Conservation (phyloP, 139 green algal genomes). For the Marvania coccoides region DNA sequence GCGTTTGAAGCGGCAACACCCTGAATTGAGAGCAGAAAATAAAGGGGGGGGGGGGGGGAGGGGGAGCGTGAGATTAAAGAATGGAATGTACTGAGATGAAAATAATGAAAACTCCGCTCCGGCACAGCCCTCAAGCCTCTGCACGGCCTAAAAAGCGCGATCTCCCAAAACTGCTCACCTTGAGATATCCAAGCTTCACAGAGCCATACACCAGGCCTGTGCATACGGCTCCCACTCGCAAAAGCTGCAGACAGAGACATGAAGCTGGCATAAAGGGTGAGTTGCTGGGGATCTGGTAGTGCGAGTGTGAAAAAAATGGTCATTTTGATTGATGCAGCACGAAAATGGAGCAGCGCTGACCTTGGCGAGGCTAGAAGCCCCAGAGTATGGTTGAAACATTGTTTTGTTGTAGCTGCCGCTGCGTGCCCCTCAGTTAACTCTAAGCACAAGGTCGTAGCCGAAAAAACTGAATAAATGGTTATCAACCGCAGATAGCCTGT, state of each 20-base stretch:
- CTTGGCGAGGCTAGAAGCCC: neutral
- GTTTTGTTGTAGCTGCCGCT: neutral
- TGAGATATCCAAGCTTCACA: constrained; percentile 30
- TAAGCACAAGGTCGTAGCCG: too few species aligned
- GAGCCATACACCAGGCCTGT: constrained; percentile 41
- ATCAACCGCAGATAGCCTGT: too few species aligned
- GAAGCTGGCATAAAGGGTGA: neutral
- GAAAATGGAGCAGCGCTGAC: neutral
- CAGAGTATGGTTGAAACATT: neutral
- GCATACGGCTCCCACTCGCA: constrained; percentile 30
- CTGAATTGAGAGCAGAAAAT: neutral
- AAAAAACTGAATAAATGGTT: too few species aligned
- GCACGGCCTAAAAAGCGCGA: too few species aligned
- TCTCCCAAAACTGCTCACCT: constrained; percentile 17
- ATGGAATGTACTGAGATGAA: too few species aligned
- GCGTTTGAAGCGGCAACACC: constrained; percentile 9
- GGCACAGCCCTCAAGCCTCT: too few species aligned
- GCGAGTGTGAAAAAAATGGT: too few species aligned
- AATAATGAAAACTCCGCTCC: too few species aligned
- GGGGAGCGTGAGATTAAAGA: neutral
- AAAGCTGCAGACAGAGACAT: constrained; percentile 28
- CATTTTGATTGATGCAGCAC: too few species aligned
- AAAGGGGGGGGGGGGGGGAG: neutral
- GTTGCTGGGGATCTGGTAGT: neutral
- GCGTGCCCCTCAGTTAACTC: too few species aligned